Evolutionary conservation across 2,329 filamentous ascomycete genomes (phyloP), one percentile per base, ranked within the genome.

Genomic region (Ustulina deusta): DNA sequence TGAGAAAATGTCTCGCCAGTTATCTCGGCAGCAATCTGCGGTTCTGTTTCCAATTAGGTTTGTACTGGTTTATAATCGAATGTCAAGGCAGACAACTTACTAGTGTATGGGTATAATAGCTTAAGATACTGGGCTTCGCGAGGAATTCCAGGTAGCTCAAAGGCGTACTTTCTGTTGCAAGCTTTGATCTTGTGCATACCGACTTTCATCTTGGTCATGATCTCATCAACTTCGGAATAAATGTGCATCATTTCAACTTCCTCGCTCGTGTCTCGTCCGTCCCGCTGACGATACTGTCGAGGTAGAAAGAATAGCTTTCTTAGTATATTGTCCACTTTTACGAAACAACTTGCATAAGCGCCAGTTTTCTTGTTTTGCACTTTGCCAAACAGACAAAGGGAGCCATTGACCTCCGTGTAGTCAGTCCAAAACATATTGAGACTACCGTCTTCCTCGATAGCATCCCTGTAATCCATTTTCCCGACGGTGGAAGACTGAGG

Each of bases 381-480:
- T 78, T 99, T 99, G 71, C 96, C 96, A 77, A 99, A 98, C 11
- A 99, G 86, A 78, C 94, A 98, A 10, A 99, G 83, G 73, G 90
- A 96, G 66, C 95, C 95, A 75, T 94, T 94, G 77, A 97, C 84
- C 78, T 99, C 96, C 0, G 91, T 93, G 76, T 97, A 99, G 80
- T 99, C 96, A 7, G 93, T 91, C 96, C 96, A 99, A 83, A 97
- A 99, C 83, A 99, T 93, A 73, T 91, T 91, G 34, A 99, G 84
- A 73, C 92, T 97, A 40, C 95, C 96, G 76, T 99, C 94, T 70
- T 93, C 90, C 78, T 98, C 95, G n/a, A 97, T 82, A n/a, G 93
- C 94, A 79, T 97, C 91, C 70, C 91, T 88, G 65, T 93, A 86
- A 71, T 91, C 89, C 56, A 97, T 86, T 80, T 98, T 99, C 46